Percentiles rank a stretch among this genome's conserved stretches.
These are phyloP conservation scores for Ottelia alismoides DNA, from an alignment of 106 monocot species.

Conservation along the genomic window DNA sequence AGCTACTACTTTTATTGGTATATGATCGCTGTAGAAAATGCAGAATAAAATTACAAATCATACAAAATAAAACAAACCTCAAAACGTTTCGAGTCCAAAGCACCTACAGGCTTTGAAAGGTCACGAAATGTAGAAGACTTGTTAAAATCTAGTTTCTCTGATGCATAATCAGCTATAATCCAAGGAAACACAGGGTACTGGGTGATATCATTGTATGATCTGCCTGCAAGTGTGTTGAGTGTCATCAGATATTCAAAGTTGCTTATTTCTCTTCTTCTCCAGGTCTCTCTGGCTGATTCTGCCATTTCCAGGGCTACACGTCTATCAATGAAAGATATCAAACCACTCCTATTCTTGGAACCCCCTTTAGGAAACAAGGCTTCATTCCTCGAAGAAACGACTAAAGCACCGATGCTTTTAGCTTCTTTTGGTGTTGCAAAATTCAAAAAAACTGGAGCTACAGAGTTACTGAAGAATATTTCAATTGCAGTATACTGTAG, in stretches of 20 bases:
- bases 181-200: constrained; percentile 98
- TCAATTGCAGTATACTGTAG: constrained; percentile 88
- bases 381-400: constrained; percentile 79
- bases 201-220: constrained; percentile 98
- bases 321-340: constrained; percentile 82
- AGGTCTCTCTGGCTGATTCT: constrained; percentile 76
- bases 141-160: constrained; percentile 95
- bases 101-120: constrained; percentile 96
- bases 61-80: constrained; percentile 32
- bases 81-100: constrained; percentile 80
- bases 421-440: constrained; percentile 73
- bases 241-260: constrained; percentile 96
- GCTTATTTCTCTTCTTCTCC: constrained; percentile 94
- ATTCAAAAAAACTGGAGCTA: constrained; percentile 79
- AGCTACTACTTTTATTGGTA: no score
- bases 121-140: constrained; percentile 91
- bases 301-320: constrained; percentile 83
- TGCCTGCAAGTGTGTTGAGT: constrained; percentile 90
- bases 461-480: constrained; percentile 74
- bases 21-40: no score
- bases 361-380: constrained; percentile 64
- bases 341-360: constrained; percentile 44
- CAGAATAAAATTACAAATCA: no score
- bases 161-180: constrained; percentile 93
- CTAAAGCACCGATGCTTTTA: constrained; percentile 62